Evolutionary conservation across 257 asterid genomes (phyloP).

Genomic region (Scutellaria barbata): DNA sequence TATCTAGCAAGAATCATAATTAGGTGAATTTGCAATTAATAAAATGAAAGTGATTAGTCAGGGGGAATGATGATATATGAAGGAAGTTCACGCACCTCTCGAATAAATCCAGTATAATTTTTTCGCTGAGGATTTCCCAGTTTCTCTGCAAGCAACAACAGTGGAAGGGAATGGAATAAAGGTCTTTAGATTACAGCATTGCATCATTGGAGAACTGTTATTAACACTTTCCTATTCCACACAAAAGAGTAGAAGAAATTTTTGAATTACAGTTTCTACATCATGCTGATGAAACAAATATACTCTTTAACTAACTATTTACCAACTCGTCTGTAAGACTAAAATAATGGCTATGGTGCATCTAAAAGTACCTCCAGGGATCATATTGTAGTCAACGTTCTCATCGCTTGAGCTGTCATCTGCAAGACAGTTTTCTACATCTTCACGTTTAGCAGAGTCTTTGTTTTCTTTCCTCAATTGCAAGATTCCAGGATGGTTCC

Average conservation of each 20-base stretch:
- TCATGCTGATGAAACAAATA: conserved; percentile 14
- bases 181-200: background rate
- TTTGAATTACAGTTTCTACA: conserved; percentile 20
- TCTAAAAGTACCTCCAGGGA: conserved; percentile 73
- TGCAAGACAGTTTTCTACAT: conserved; percentile 65
- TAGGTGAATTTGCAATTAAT: conserved; percentile 6
- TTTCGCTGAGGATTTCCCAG: conserved; percentile 55
- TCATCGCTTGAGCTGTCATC: conserved; percentile 93
- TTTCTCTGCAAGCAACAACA: conserved; percentile 63
- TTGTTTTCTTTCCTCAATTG: conserved; percentile 82
- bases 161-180: conserved; percentile 27
- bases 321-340: conserved; percentile 6
- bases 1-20: conserved; percentile 3
- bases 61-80: background rate
- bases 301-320: background rate
- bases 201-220: background rate
- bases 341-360: conserved; percentile 1
- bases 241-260: background rate
- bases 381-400: conserved; percentile 66
- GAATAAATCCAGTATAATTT: conserved; percentile 65
- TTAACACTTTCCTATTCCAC: background rate
- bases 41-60: conserved; percentile 17
- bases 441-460: conserved; percentile 70
- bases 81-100: conserved; percentile 62
- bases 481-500: conserved; percentile 99